Percentiles rank a stretch among this genome's conserved stretches.
phyloP scores from a whole-genome alignment of 2,329 filamentous ascomycete genomes.

The Monilinia vaccinii-corymbosi region DNA sequence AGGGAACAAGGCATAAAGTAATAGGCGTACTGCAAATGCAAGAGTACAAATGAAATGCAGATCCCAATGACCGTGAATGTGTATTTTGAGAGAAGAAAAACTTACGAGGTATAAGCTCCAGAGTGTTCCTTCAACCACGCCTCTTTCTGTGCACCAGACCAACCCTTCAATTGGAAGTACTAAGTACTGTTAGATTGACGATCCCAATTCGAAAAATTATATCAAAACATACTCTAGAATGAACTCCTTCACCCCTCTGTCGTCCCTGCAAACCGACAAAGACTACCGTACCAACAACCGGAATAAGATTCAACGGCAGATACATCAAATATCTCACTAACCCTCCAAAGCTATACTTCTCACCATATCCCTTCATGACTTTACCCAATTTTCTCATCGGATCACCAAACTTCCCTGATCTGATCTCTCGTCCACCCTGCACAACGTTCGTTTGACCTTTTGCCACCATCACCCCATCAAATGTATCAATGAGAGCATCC shows the following conservation, averaged over 20 bases:
- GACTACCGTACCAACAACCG: slow-evolving; percentile 71
- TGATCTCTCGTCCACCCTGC: slow-evolving; percentile 64
- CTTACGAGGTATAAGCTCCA: slow-evolving; percentile 74
- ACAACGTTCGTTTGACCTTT: slow-evolving; percentile 52
- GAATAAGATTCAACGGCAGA: slow-evolving; percentile 86
- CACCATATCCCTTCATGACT: slow-evolving; percentile 48
- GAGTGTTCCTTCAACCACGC: slow-evolving; percentile 62
- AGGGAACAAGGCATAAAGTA: background rate
- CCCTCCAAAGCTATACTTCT: slow-evolving; percentile 48
- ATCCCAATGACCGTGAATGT: background rate
- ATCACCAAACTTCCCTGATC: slow-evolving; percentile 41
- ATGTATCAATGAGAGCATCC: slow-evolving; percentile 78
- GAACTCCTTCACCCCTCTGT: slow-evolving; percentile 32
- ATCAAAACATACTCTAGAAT: slow-evolving; percentile 41
- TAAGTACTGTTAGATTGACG: slow-evolving; percentile 34
- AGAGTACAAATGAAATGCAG: slow-evolving; percentile 1
- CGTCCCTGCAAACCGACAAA: slow-evolving; percentile 71
- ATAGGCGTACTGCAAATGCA: background rate
- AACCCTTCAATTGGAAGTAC: slow-evolving; percentile 89
- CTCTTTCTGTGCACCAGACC: slow-evolving; percentile 55
- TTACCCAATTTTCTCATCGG: slow-evolving; percentile 47
- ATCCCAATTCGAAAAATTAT: background rate
- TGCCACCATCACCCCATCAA: slow-evolving; percentile 62
- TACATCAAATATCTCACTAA: slow-evolving; percentile 63
- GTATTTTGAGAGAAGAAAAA: background rate